Conservation (phyloP, 805 yeast species). For the Kazachstania martiniae region DNA sequence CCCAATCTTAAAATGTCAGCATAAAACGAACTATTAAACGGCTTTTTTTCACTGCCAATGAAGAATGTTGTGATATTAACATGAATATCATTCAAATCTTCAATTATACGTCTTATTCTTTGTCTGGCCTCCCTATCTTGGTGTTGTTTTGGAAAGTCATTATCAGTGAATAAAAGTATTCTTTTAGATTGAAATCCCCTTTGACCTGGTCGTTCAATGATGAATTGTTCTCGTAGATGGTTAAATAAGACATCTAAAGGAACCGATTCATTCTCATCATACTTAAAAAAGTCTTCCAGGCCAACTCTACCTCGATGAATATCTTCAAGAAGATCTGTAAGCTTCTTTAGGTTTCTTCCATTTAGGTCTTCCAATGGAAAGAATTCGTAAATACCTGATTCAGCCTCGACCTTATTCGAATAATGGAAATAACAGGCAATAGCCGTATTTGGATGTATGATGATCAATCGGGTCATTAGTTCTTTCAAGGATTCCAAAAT, state of each 20-base stretch:
- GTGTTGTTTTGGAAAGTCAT: conserved; percentile 52
- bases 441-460: conserved; percentile 57
- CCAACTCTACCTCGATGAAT: conserved; percentile 17
- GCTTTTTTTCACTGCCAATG: conserved; percentile 28
- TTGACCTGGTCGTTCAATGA: conserved; percentile 30
- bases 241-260: conserved; percentile 37
- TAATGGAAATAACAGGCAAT: conserved; percentile 56
- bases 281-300: conserved; percentile 23
- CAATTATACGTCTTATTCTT: conserved; percentile 44
- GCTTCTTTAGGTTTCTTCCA: conserved; percentile 42
- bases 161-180: conserved; percentile 63
- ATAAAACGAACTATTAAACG: conserved; percentile 39
- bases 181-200: conserved; percentile 43
- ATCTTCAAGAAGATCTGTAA: conserved; percentile 43
- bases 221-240: conserved; percentile 45
- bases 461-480: conserved; percentile 55
- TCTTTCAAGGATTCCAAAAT: conserved; percentile 48
- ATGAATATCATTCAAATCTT: conserved; percentile 45
- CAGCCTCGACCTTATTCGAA: conserved; percentile 33
- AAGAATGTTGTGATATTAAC: conserved; percentile 58
- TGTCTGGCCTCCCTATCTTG: conserved; percentile 31
- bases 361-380: conserved; percentile 46
- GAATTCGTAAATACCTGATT: conserved; percentile 38
- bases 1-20: conserved; percentile 38
- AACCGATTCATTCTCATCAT: conserved; percentile 15